Percentiles rank a stretch among this genome's conserved stretches.
Conservation (phyloP, 106 monocot species). For the Acorus calamus region DNA sequence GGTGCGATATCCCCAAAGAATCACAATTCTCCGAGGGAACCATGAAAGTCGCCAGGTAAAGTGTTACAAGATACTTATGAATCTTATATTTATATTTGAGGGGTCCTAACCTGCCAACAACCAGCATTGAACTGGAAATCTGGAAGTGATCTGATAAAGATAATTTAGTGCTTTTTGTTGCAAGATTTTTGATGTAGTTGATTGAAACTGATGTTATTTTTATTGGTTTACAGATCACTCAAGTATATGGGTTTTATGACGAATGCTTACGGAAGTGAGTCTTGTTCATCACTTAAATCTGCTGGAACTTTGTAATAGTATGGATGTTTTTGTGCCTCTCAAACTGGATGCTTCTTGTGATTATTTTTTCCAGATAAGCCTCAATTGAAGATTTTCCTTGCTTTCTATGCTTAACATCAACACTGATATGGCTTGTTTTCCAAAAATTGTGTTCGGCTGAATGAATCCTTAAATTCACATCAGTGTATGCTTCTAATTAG, state of each 20-base stretch:
- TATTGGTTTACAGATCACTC: constrained; percentile 79
- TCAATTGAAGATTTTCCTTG: no score
- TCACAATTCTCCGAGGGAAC: constrained; percentile 94
- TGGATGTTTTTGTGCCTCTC: background rate
- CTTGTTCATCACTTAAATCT: background rate
- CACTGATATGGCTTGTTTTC: no score
- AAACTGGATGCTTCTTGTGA: background rate
- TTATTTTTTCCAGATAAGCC: no score
- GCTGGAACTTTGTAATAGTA: background rate
- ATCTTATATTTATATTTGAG: no score
- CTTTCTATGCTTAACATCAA: no score
- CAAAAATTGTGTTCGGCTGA: no score
- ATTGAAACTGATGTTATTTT: background rate
- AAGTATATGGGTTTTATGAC: constrained; percentile 99
- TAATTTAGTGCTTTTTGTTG: background rate
- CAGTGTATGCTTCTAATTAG: no score
- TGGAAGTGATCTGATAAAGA: background rate
- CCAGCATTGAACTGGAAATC: no score
- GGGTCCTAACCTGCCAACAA: no score
- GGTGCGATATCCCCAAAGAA: constrained; percentile 90
- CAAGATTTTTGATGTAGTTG: background rate
- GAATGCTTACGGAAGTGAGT: constrained; percentile 99
- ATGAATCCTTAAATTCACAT: no score
- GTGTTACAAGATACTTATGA: no score
- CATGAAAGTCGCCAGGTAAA: constrained; percentile 97